phyloP scores from a whole-genome alignment of 306 rosid species.

The Canavalia ensiformis region DNA sequence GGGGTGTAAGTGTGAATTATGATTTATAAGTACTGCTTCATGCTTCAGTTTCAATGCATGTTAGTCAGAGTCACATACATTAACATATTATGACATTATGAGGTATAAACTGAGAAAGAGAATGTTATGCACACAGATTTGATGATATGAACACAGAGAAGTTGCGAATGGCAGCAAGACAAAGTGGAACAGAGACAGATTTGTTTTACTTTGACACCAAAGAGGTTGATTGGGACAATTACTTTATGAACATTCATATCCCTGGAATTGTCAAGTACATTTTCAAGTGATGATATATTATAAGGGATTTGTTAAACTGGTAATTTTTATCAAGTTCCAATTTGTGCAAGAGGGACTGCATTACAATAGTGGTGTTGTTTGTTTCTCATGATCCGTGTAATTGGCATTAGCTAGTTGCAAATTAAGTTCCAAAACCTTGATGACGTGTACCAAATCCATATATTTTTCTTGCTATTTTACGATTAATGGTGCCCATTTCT shows the following conservation, averaged over 20 bases:
- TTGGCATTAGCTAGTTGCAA: constrained; percentile 18
- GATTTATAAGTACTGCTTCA: background rate
- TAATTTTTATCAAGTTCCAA: constrained; percentile 8
- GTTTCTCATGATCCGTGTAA: constrained; percentile 33
- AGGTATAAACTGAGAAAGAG: constrained; percentile 16
- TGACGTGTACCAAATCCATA: background rate
- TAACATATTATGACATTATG: background rate
- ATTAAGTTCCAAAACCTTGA: constrained; percentile 27
- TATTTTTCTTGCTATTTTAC: background rate
- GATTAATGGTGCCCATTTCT: background rate
- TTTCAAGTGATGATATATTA: constrained; percentile 60
- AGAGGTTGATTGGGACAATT: constrained; percentile 78
- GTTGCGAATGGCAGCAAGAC: constrained; percentile 61
- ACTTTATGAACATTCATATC: constrained; percentile 69
- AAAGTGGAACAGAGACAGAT: constrained; percentile 62
- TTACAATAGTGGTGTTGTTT: constrained; percentile 28
- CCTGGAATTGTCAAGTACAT: constrained; percentile 77
- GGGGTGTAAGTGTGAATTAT: constrained; percentile 66
- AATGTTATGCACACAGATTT: constrained; percentile 59
- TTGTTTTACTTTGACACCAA: constrained; percentile 80
- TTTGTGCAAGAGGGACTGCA: background rate
- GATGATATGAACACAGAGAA: constrained; percentile 83
- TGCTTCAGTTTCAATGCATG: background rate
- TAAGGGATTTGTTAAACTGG: constrained; percentile 21
- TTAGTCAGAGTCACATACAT: background rate